These are phyloP conservation scores for Keqinozyma sinolaborantium DNA, from an alignment of 1,139 yeast genomes.

Conservation along the genomic window DNA sequence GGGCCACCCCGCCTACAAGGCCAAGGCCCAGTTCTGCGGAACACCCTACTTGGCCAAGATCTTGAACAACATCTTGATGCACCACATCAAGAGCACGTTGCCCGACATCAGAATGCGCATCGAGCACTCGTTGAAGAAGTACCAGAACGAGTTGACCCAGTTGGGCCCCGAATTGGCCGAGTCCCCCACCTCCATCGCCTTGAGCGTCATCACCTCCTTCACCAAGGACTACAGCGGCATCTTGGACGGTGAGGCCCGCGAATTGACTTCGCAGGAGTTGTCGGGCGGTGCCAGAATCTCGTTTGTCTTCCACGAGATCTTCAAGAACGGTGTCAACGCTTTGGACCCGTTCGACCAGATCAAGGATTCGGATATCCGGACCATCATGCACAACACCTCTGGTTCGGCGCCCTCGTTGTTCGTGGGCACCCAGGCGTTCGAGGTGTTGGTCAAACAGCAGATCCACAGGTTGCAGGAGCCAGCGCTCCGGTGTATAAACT, in stretches of 20 bases:
- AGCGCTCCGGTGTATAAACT: constrained; percentile 78
- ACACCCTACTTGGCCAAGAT: constrained; percentile 95
- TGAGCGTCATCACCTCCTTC: constrained; percentile 88
- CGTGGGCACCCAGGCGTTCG: constrained; percentile 97
- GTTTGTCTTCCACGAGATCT: constrained; percentile 95
- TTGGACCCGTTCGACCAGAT: constrained; percentile 97
- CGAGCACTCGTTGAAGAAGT: constrained; percentile 77
- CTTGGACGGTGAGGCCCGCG: constrained; percentile 90
- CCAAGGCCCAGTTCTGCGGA: constrained; percentile 91
- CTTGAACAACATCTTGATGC: constrained; percentile 82
- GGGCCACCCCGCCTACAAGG: constrained; percentile 69
- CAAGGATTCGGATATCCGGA: constrained; percentile 93
- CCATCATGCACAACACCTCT: constrained; percentile 95
- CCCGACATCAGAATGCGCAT: constrained; percentile 93
- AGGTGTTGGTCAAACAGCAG: constrained; percentile 93
- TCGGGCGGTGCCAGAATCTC: constrained; percentile 98
- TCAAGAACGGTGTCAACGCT: constrained; percentile 87
- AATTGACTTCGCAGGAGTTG: constrained; percentile 77
- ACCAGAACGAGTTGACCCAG: constrained; percentile 70
- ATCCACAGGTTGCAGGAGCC: constrained; percentile 95
- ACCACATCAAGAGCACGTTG: constrained; percentile 89
- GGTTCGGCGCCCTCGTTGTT: constrained; percentile 97
- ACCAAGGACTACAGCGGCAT: constrained; percentile 90
- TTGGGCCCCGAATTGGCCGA: constrained; percentile 88
- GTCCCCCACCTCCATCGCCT: constrained; percentile 84